Base-by-base conservation (phyloP, 192 early-diverging fungal genomes). In the Linnemannia schmuckeri region DNA sequence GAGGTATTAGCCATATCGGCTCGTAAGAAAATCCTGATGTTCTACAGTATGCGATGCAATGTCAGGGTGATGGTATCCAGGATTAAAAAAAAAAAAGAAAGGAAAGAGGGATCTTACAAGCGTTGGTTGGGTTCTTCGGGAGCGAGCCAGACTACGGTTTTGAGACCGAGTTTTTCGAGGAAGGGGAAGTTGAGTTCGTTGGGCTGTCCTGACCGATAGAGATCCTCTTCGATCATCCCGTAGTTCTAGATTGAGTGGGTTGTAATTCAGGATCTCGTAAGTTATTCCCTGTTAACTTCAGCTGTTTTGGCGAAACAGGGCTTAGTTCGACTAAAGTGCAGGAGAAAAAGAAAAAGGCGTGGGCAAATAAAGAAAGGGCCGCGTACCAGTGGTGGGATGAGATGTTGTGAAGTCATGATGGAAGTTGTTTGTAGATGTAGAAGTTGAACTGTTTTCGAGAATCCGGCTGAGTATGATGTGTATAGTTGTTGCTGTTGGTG, bases 161-260 rank as follows among this genome's bases (percentile, higher is more conserved):
- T 96, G 75, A 99, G 92, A 9, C 95, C 97, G 6, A 99, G 94
- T 82, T 97, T 98, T 82, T 99, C 99, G 76, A 99, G 92, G 82
- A 99, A 99, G 0, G 99, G 99, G 88, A 99, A 99, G 92, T 99
- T 99, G 76, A 99, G 94, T 90, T 99, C 99, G 86, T 99, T 99
- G 22, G 99, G 99, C 86, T 99, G 97, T 35, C 96, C 96, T 30
- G 97, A 99, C 63, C 99, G 93, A 90, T 98, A 99, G 24, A 99
- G 92, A 82, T 98, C 95, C 80, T 98, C 97, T 85, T 99, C 98
- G 66, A 99, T 96, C 92, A 99, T 96, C 5, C 98, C 98, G 93
- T 96, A 99, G 90, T 99, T 99, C 96, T 96, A 89, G 4, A 27
- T 55, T 52, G 49, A 18, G 7, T 12, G 15, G 37, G n/a, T 74